Evolutionary conservation across 352 stramenopile species (phyloP).

Genomic region (Pythium diclinum): DNA sequence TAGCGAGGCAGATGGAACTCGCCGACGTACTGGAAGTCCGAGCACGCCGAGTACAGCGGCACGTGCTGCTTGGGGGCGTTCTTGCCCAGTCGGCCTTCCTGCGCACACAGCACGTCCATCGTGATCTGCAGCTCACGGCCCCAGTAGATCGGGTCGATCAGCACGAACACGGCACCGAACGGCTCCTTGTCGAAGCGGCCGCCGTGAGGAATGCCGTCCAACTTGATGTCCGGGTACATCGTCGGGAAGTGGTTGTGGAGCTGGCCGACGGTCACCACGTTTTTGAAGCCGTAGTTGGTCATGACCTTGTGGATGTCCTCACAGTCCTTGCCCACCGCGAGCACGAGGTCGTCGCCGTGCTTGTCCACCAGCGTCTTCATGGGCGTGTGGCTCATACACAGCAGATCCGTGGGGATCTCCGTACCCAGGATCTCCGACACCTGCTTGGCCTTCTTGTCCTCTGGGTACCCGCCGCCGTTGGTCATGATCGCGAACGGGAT

Average conservation of each 20-base stretch:
- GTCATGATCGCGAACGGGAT: conserved; percentile 86
- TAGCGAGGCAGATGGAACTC: conserved; percentile 83
- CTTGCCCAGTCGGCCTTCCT: conserved; percentile 47
- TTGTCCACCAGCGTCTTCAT: conserved; percentile 67
- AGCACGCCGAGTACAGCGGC: conserved; percentile 83
- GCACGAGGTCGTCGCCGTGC: conserved; percentile 68
- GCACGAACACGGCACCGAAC: conserved; percentile 69
- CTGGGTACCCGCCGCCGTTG: conserved; percentile 77
- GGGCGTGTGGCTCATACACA: conserved; percentile 83
- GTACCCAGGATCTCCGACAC: conserved; percentile 65
- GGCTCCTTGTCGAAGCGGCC: conserved; percentile 50
- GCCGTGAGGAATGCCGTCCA: conserved; percentile 36
- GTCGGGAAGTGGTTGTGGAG: conserved; percentile 72
- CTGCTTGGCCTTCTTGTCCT: conserved; percentile 72
- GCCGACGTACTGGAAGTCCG: conserved; percentile 86
- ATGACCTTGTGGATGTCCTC: conserved; percentile 59
- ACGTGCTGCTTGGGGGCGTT: conserved; percentile 50
- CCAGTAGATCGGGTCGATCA: conserved; percentile 80
- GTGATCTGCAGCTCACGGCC: conserved; percentile 71
- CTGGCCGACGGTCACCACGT: conserved; percentile 76
- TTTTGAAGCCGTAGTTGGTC: conserved; percentile 78
- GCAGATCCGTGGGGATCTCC: conserved; percentile 40
- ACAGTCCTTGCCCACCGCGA: conserved; percentile 80
- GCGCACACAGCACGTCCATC: conserved; percentile 69
- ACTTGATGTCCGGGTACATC: conserved; percentile 81